phyloP scores from a whole-genome alignment of 768 basidiomycete species.

The Hygrophorus russula region DNA sequence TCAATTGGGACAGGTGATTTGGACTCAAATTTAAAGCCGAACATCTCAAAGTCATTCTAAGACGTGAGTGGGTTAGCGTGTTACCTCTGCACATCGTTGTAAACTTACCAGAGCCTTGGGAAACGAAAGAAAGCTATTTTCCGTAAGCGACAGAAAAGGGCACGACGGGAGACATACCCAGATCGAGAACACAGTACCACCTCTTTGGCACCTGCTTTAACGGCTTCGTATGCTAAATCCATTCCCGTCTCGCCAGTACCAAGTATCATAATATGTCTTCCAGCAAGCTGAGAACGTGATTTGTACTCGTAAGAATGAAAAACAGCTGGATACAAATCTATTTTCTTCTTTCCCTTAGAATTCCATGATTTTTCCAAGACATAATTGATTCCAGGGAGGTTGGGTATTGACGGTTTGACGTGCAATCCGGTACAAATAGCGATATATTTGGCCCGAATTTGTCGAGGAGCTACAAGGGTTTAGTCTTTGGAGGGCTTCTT shows the following conservation, averaged over 20 bases:
- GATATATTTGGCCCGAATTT: conserved; percentile 27
- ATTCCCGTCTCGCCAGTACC: conserved; percentile 56
- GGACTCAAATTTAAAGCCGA: conserved; percentile 35
- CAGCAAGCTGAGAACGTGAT: conserved; percentile 27
- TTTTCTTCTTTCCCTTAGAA: background rate
- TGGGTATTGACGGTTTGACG: conserved; percentile 39
- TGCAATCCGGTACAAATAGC: conserved; percentile 48
- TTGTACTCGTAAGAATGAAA: conserved; percentile 48
- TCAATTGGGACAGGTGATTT: conserved; percentile 30
- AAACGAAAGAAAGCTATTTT: conserved; percentile 39
- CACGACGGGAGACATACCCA: conserved; percentile 21
- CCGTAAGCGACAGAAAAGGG: background rate
- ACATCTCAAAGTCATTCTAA: conserved; percentile 43
- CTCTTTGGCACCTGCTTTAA: conserved; percentile 38
- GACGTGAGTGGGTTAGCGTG: background rate
- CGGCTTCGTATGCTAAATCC: conserved; percentile 42
- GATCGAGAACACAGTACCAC: conserved; percentile 41
- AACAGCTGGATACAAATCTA: conserved; percentile 15
- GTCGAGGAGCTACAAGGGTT: conserved; percentile 12
- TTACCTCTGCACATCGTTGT: background rate
- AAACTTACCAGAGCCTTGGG: conserved; percentile 38
- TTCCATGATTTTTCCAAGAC: conserved; percentile 14
- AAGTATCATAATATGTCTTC: conserved; percentile 40
- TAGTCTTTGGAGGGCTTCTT: background rate
- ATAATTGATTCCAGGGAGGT: conserved; percentile 36